Evolutionary conservation across 495 filamentous ascomycete genomes (phyloP).

Genomic region (Neurospora sp.): DNA sequence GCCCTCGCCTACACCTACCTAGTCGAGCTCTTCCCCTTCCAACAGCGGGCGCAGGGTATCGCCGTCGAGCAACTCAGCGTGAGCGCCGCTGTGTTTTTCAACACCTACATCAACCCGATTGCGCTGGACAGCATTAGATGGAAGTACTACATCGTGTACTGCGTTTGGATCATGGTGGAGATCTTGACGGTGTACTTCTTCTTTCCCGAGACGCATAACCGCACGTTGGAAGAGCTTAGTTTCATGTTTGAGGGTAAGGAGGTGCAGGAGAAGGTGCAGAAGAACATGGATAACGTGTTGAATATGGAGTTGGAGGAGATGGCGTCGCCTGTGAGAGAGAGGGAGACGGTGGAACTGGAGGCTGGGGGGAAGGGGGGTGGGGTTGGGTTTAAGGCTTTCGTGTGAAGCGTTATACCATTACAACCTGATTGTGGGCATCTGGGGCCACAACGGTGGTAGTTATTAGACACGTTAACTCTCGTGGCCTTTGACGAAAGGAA

Average conservation of each 20-base stretch:
- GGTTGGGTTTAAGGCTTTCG: no score
- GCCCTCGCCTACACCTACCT: slow-evolving; percentile 48
- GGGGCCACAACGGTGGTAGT: no score
- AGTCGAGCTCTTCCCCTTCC: slow-evolving; percentile 51
- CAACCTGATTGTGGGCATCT: no score
- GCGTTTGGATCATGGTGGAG: slow-evolving; percentile 47
- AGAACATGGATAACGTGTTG: slow-evolving; percentile 27
- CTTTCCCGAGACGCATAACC: slow-evolving; percentile 50
- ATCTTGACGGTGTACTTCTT: slow-evolving; percentile 45
- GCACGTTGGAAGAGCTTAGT: slow-evolving; percentile 38
- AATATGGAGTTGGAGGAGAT: slow-evolving; percentile 17
- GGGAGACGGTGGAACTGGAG: no score
- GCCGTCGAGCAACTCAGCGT: slow-evolving; percentile 49
- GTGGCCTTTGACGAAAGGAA: no score
- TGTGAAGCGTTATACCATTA: no score
- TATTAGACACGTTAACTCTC: no score
- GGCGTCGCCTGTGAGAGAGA: not conserved
- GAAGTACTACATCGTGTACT: slow-evolving; percentile 56
- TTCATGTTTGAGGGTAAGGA: slow-evolving; percentile 33
- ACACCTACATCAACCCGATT: slow-evolving; percentile 56
- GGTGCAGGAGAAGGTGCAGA: slow-evolving; percentile 24
- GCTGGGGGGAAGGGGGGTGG: no score
- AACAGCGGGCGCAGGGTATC: slow-evolving; percentile 46
- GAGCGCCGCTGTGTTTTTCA: slow-evolving; percentile 39
- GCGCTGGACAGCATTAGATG: slow-evolving; percentile 46